A percentile compares a stretch with the other conserved stretches of the same genome.
Conservation (phyloP, 768 basidiomycete genomes). For the Trametes coccinea region DNA sequence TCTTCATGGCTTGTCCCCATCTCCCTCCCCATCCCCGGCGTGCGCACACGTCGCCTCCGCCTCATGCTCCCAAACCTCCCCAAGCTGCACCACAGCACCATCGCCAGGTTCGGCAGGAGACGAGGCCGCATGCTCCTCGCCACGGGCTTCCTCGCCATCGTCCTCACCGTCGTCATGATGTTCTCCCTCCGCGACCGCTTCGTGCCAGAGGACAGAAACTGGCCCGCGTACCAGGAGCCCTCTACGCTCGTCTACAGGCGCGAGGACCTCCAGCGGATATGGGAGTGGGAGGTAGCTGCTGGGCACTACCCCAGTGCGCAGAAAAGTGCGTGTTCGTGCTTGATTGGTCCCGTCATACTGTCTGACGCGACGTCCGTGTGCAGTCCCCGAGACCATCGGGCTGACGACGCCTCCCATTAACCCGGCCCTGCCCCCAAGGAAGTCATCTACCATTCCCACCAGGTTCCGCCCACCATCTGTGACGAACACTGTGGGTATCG, state of each 20-base stretch:
- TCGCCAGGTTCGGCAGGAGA: slow-evolving; percentile 59
- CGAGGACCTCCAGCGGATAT: slow-evolving; percentile 85
- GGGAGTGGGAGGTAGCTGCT: slow-evolving; percentile 93
- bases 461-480: slow-evolving; percentile 51
- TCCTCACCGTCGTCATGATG: slow-evolving; percentile 44
- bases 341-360: slow-evolving; percentile 10
- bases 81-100: slow-evolving; percentile 56
- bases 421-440: slow-evolving; percentile 69
- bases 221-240: slow-evolving; percentile 56
- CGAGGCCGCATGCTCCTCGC: slow-evolving; percentile 56
- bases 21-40: slow-evolving; percentile 60
- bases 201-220: slow-evolving; percentile 59
- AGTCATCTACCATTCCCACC: slow-evolving; percentile 46
- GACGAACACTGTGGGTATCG: slow-evolving; percentile 67
- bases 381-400: slow-evolving; percentile 73
- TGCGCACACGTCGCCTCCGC: slow-evolving; percentile 55
- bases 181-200: slow-evolving; percentile 65
- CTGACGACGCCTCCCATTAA: slow-evolving; percentile 60
- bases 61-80: slow-evolving; percentile 61
- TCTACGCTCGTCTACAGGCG: slow-evolving; percentile 74
- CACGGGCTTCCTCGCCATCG: slow-evolving; percentile 44
- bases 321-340: slow-evolving; percentile 53
- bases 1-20: slow-evolving; percentile 61
- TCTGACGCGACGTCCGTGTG: slow-evolving; percentile 15
- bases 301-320: slow-evolving; percentile 91